Evolutionary conservation across 2,329 filamentous ascomycete genomes (phyloP).

Genomic region (Eutypella sp.): DNA sequence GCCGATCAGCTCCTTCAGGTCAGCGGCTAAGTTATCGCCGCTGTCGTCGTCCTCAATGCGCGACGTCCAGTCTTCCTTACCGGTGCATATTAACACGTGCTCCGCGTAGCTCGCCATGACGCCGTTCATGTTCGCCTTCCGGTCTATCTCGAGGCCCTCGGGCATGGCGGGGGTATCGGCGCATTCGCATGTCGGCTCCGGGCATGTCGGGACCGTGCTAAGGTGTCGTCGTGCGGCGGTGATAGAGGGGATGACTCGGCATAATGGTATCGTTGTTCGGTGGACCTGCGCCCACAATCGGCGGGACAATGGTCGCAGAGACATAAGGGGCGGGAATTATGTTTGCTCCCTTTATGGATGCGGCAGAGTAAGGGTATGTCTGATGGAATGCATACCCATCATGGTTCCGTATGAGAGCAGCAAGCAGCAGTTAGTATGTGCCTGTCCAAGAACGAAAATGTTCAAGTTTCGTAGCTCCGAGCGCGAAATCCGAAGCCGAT

Average conservation of each 20-base stretch:
- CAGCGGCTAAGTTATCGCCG: slow-evolving; percentile 61
- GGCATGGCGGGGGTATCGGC: slow-evolving; percentile 61
- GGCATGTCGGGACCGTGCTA: slow-evolving; percentile 53
- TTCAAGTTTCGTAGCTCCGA: neutral
- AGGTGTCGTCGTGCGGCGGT: slow-evolving; percentile 9
- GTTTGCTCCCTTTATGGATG: neutral
- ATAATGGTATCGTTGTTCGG: neutral
- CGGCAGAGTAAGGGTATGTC: neutral
- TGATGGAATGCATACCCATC: neutral
- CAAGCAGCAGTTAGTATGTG: too few species aligned
- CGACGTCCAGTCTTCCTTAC: slow-evolving; percentile 73
- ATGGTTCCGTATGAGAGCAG: too few species aligned
- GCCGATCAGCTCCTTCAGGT: slow-evolving; percentile 66
- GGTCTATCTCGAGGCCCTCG: slow-evolving; percentile 68
- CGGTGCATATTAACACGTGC: slow-evolving; percentile 80
- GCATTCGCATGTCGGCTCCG: slow-evolving; percentile 71
- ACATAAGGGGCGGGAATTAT: slow-evolving; percentile 12
- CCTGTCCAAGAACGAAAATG: too few species aligned
- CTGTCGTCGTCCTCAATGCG: slow-evolving; percentile 77
- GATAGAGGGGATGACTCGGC: too few species aligned
- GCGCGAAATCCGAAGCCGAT: neutral
- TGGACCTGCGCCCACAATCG: slow-evolving; percentile 4
- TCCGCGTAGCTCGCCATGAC: slow-evolving; percentile 75
- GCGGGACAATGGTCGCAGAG: slow-evolving; percentile 15
- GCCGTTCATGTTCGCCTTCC: slow-evolving; percentile 63